Evolutionary conservation across 805 yeast species (phyloP).

Genomic region (Hyphopichia homilentoma): DNA sequence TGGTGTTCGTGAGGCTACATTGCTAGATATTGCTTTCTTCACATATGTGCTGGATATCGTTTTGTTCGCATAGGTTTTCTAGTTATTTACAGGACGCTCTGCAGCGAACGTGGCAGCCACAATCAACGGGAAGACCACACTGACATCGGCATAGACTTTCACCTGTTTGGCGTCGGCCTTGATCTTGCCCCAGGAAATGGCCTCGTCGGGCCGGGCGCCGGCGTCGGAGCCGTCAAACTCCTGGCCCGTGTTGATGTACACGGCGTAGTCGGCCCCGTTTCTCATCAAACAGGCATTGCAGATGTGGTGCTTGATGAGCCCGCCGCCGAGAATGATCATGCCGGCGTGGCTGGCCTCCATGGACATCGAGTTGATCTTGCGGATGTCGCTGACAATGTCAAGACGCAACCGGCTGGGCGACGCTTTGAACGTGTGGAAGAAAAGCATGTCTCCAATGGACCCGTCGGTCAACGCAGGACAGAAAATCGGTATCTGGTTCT

Average conservation of each 20-base stretch:
- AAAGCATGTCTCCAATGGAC: slow-evolving; percentile 97
- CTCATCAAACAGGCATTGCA: slow-evolving; percentile 98
- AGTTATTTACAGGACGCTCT: no score
- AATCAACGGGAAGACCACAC: slow-evolving; percentile 89
- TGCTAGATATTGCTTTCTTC: no score
- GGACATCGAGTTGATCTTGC: slow-evolving; percentile 86
- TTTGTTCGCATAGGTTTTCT: no score
- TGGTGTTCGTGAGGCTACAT: no score
- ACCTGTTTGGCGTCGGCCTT: slow-evolving; percentile 89
- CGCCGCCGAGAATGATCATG: slow-evolving; percentile 95
- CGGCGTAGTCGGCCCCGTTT: slow-evolving; percentile 98
- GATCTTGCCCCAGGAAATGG: slow-evolving; percentile 98
- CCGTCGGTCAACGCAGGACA: slow-evolving; percentile 99
- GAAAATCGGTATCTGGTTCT: slow-evolving; percentile 91
- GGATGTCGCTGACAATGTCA: slow-evolving; percentile 92
- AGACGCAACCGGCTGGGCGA: slow-evolving; percentile 85
- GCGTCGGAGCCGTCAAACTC: slow-evolving; percentile 99
- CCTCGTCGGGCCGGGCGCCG: slow-evolving; percentile 99
- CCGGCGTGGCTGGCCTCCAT: slow-evolving; percentile 95
- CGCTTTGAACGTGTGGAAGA: slow-evolving; percentile 95
- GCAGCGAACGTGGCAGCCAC: slow-evolving; percentile 98
- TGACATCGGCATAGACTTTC: slow-evolving; percentile 93
- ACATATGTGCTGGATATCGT: no score
- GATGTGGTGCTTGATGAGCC: slow-evolving; percentile 93
- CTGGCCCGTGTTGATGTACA: slow-evolving; percentile 95